Conservation (phyloP, 2,329 filamentous ascomycete genomes). For the Clarireedia sp. region DNA sequence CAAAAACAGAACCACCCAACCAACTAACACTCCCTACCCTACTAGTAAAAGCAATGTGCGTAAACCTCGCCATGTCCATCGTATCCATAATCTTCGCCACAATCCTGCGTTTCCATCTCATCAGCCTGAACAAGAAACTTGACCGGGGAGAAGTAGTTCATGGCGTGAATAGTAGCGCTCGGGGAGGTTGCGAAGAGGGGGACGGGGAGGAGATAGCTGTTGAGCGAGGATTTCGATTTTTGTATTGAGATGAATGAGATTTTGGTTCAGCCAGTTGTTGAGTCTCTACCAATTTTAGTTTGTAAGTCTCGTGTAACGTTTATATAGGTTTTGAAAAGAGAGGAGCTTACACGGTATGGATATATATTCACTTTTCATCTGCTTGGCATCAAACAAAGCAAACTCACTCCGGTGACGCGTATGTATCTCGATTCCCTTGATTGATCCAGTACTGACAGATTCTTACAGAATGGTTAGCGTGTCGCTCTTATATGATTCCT, state of each 20-base stretch:
- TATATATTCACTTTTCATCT: no score
- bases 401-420: conserved; percentile 7
- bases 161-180: conserved; percentile 26
- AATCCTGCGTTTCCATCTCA: conserved; percentile 54
- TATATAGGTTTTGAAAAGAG: no score
- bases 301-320: background rate
- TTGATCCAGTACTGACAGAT: background rate
- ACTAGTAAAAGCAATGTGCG: conserved; percentile 46
- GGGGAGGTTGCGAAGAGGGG: background rate
- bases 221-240: conserved; percentile 4
- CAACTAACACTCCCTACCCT: background rate
- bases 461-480: conserved; percentile 16
- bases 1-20: background rate
- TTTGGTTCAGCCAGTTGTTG: no score
- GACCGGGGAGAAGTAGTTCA: conserved; percentile 49
- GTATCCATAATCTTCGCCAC: conserved; percentile 57
- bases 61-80: conserved; percentile 58
- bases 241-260: background rate
- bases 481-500: conserved; percentile 16
- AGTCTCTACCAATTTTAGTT: background rate
- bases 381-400: background rate
- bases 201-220: conserved; percentile 4
- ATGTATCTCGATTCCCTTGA: background rate
- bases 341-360: no score
- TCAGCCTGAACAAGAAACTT: conserved; percentile 60